Base-by-base conservation (phyloP, 495 filamentous ascomycete species). In the Bombardia bombarda region DNA sequence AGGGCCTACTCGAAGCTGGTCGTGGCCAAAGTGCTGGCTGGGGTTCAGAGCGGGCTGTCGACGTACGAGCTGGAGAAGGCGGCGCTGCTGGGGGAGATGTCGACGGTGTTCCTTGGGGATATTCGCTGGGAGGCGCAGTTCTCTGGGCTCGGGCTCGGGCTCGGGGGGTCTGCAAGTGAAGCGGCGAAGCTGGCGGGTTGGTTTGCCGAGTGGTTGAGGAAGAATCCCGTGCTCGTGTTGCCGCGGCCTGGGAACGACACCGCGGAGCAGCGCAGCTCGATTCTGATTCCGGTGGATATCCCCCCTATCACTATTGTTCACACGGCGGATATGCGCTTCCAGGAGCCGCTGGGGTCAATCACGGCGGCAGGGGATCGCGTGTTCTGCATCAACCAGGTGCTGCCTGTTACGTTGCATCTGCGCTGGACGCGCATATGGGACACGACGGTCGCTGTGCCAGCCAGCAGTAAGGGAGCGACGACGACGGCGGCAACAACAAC, bases 291-390 rank as follows among this genome's bases (percentile, higher is more conserved):
- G 1, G 87, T 97, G 16, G 85, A 94, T 33, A 76, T 97, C n/a
- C 93, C 92, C 0, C 74, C 83, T 6, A 72, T 95, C 19, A 78
- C 84, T 42, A 77, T 96, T 20, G 80, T 97, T 2, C 84, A 90
- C 62, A 93, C 84, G 1, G 85, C 83, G 14, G 80, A 89, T 41
- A 76, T 96, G 32, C 72, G 70, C 20, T 66, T 88, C 10, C 57
- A 60, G 9, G 45, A 50, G 32, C 57, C 61, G 23, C 41, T 66
- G n/a, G 50, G 51, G 0, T 58, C 57, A 3, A 53, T 60, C 32
- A 51, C 58, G 37, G 54, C 51, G 0, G 40, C 26, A 3, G 61
- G 52, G 20, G 44, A 41, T 22, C 60, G 61, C 10, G 57, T 80
- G 20, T 74, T 76, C 12, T 71, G 70, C 10, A 71, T 80, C 13